Evolutionary conservation across 2,329 filamentous ascomycete species (phyloP), one percentile per base, ranked within the genome.

Genomic region (Colletotrichum shisoi): DNA sequence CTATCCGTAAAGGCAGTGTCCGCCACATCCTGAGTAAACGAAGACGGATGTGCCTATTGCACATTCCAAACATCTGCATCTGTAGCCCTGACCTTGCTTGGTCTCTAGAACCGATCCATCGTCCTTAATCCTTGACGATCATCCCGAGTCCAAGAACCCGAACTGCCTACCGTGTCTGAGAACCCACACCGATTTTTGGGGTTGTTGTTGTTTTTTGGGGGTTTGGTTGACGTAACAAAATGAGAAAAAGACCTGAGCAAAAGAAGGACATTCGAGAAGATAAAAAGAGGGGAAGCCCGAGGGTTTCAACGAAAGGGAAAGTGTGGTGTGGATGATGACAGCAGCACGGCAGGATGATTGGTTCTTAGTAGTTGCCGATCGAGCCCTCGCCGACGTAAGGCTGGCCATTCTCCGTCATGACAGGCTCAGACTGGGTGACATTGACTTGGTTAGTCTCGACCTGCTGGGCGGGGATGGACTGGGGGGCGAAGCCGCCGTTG

Each of bases 341-440:
- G 21, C 13, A 24, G 21, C 13, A 24, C n/a, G 48, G 7, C 13
- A 37, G 9, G 44, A 21, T 37, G 58, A 34, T 52, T 19, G 52
- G 49, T 57, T 37, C 13, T 52, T 31, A 57, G 49, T 62, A 19
- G n/a, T 21, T 40, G 24, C 24, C 19, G 37, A 42, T 6, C 17
- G 58, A 13, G 27, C 27, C 37, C 12, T 45, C 19, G 37, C 19
- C 19, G 34, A 37, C 51, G 48, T 62, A 31, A 15, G 51, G 37
- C 51, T 66, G 58, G 37, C 21, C 24, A 21, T 4, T 52, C 37
- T 67, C 65, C 17, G 24, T n/a, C 27, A 59, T 54, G 37, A 52
- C 56, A 45, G 65, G 65, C 65, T 68, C 65, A 49, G 65, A 68
- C 49, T 68, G 65, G 37, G 62, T 68, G n/a, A n/a, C n/a, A 7